phyloP scores from a whole-genome alignment of 73 alveolate species.

The Paramecium primaurelia region DNA sequence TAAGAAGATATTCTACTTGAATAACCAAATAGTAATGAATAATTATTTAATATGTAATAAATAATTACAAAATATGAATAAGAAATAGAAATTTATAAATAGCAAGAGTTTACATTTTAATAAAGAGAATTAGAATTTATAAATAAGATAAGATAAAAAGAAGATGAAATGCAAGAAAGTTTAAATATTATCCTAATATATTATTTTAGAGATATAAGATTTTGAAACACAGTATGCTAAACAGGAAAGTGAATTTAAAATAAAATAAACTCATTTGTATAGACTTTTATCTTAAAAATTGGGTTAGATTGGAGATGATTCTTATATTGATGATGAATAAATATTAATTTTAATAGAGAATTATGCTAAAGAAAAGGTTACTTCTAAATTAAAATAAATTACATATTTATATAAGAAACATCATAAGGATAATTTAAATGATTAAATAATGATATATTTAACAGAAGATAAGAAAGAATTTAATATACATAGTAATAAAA shows the following conservation, averaged over 20 bases:
- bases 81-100: neutral
- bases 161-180: conserved; percentile 17
- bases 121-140: neutral
- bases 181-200: neutral
- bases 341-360: neutral
- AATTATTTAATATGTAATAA: neutral
- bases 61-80: neutral
- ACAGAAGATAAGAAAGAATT: neutral
- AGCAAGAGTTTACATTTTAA: neutral
- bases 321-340: neutral
- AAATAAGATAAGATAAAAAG: neutral
- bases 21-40: neutral
- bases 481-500: conserved; percentile 7
- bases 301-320: neutral
- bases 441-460: neutral
- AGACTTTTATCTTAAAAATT: neutral
- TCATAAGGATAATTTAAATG: conserved; percentile 8
- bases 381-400: conserved; percentile 10
- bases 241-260: neutral
- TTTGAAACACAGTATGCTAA: neutral
- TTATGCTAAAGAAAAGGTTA: neutral
- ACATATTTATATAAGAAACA: conserved; percentile 17
- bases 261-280: neutral
- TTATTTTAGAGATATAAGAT: neutral
- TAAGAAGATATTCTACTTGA: neutral